Conservation (phyloP, 2,329 filamentous ascomycete genomes). For the Alternaria brassicicola region DNA sequence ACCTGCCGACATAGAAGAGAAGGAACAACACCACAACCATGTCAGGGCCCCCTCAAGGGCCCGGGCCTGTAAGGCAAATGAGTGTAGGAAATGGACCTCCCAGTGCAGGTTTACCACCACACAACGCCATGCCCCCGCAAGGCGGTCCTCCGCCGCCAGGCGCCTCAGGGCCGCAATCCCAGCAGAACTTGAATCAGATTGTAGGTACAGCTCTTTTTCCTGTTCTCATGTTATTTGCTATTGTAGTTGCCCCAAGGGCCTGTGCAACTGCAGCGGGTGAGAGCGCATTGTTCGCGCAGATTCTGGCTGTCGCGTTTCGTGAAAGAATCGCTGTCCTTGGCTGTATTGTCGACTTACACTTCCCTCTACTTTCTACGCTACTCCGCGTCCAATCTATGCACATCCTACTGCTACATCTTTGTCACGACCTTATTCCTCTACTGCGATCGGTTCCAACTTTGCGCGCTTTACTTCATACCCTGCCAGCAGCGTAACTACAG, state of each 20-base stretch:
- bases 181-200: constrained; percentile 94
- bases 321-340: constrained; percentile 1
- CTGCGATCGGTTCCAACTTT: not conserved
- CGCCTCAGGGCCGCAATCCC: constrained; percentile 66
- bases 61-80: constrained; percentile 45
- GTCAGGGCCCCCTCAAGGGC: constrained; percentile 47
- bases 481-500: not conserved
- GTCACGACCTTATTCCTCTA: not conserved
- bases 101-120: constrained; percentile 47
- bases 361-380: not conserved
- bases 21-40: constrained; percentile 32
- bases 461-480: not conserved
- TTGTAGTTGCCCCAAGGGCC: not conserved
- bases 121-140: constrained; percentile 56
- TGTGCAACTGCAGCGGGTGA: not conserved
- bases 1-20: constrained; percentile 22
- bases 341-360: not conserved
- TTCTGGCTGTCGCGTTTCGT: not conserved
- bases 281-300: not conserved
- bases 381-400: not conserved
- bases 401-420: not conserved
- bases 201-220: constrained; percentile 63
- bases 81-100: constrained; percentile 53
- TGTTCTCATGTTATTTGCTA: not conserved
- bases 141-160: constrained; percentile 54